These are phyloP conservation scores for Hortiboletus flavorubellus DNA, from an alignment of 768 basidiomycete species.

Conservation along the genomic window DNA sequence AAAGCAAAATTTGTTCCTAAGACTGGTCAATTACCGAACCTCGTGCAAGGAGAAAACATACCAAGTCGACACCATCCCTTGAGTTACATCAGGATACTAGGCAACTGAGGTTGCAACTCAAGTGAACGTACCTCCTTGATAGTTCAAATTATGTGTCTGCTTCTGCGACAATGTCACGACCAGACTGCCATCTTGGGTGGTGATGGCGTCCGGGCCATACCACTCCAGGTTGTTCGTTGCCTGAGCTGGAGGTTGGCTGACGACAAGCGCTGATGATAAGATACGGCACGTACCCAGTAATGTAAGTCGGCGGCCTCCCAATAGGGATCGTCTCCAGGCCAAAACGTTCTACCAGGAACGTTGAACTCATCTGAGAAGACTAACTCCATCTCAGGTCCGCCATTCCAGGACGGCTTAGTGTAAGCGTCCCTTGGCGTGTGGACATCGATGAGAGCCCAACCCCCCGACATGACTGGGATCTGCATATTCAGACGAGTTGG, in stretches of 20 bases:
- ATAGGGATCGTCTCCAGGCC: conserved; percentile 81
- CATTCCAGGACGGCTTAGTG: conserved; percentile 51
- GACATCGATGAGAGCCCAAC: conserved; percentile 54
- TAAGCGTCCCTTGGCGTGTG: conserved; percentile 58
- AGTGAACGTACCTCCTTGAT: conserved; percentile 34
- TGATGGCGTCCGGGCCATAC: conserved; percentile 50
- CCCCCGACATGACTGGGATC: conserved; percentile 59
- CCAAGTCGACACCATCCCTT: conserved; percentile 49
- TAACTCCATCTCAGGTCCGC: conserved; percentile 53
- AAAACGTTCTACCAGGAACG: conserved; percentile 69
- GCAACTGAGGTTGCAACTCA: conserved; percentile 14
- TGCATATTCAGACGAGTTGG: conserved; percentile 3
- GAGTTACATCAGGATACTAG: conserved; percentile 33
- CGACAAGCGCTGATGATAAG: conserved; percentile 25
- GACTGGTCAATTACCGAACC: conserved; percentile 5
- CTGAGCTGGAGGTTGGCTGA: conserved; percentile 27
- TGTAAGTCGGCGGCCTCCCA: conserved; percentile 60
- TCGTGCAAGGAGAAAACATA: conserved; percentile 8
- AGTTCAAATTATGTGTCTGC: conserved; percentile 45
- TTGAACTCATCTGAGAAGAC: conserved; percentile 87
- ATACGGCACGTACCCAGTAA: conserved; percentile 37
- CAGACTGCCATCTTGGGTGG: conserved; percentile 50
- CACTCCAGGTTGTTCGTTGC: conserved; percentile 55
- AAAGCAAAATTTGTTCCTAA: conserved; percentile 87
- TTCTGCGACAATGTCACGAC: conserved; percentile 48